Base-by-base conservation (phyloP, 768 basidiomycete species). In the Stropharia rugosoannulata region DNA sequence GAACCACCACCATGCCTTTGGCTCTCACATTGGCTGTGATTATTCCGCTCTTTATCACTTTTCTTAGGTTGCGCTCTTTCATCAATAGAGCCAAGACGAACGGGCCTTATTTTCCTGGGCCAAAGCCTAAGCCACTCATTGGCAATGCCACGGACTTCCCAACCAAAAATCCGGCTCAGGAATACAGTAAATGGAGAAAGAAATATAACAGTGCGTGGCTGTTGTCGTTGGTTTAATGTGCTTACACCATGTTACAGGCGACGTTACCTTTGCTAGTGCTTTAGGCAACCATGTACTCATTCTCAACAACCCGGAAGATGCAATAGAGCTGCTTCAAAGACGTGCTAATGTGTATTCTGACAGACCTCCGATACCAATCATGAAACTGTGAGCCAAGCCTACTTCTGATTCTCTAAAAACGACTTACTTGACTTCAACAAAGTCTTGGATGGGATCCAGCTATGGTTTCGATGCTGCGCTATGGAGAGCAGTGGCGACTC, bases 121-220 rank as follows among this genome's bases (percentile, higher is more conserved):
- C 64, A 22, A 22, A 22, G 22, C 22, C 22, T 22, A 22, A 22
- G 4, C 22, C 22, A 22, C 22, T 65, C 49, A 49, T 63, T 51
- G 63, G 63, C 0, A 66, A 64, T 50, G 43, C 54, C 11, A 42
- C 62, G 5, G 65, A 66, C 35, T 55, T 66, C 2, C 65, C 63
- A 18, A 49, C 37, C 8, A 29, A 25, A 15, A 57, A 57, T 29
- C 42, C 37, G 1, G 54, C 54, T 27, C 35, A 53, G 4, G 48
- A 45, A 13, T 64, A 59, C 49, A 38, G 55, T 6, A 53, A 63
- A 36, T 62, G 63, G 63, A 49, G 56, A 6, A 62, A 58, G 41
- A 41, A 59, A 48, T 64, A 58, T 36, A 60, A 63, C 46, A 61
- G 66, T 64, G 9, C 9, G 29, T 32, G 9, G 5, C 29, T 7